phyloP scores from a whole-genome alignment of 495 filamentous ascomycete species.

The Xylaria sp. region DNA sequence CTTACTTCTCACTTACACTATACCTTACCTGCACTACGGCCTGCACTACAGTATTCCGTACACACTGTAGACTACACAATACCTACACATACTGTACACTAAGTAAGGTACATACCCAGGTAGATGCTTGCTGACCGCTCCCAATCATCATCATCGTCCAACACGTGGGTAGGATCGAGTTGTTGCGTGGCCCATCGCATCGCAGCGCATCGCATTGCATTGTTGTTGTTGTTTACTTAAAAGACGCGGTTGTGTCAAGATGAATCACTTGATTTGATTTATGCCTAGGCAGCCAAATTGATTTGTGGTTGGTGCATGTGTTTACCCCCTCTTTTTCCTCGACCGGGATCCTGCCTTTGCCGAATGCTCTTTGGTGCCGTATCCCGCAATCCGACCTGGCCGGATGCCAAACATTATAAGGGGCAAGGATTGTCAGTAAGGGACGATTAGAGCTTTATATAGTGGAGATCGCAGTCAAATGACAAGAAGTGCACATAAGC shows the following conservation, averaged over 20 bases:
- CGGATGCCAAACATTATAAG: background rate
- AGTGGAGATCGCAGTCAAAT: too few relatives aligned
- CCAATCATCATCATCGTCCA: background rate
- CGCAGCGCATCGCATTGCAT: too few relatives aligned
- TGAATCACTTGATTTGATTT: constrained; percentile 10
- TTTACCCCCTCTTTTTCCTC: background rate
- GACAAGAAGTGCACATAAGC: too few relatives aligned
- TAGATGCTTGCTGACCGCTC: background rate
- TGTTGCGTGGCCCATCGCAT: background rate
- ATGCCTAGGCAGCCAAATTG: background rate
- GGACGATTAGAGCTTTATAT: background rate
- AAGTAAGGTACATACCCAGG: background rate
- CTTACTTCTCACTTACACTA: background rate
- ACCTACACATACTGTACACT: too few relatives aligned
- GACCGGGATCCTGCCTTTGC: background rate
- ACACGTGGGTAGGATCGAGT: constrained; percentile 19
- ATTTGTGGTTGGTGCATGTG: background rate
- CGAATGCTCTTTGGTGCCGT: background rate
- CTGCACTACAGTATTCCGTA: too few relatives aligned
- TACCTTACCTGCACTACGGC: too few relatives aligned
- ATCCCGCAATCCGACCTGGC: background rate
- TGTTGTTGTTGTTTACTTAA: constrained; percentile 1
- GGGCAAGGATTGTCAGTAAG: background rate
- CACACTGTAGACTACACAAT: too few relatives aligned
- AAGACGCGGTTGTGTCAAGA: constrained; percentile 9